A percentile compares a stretch with the other conserved stretches of the same genome.
Evolutionary conservation across 2,329 filamentous ascomycete genomes (phyloP).

Genomic region (Epicoccum nigrum): DNA sequence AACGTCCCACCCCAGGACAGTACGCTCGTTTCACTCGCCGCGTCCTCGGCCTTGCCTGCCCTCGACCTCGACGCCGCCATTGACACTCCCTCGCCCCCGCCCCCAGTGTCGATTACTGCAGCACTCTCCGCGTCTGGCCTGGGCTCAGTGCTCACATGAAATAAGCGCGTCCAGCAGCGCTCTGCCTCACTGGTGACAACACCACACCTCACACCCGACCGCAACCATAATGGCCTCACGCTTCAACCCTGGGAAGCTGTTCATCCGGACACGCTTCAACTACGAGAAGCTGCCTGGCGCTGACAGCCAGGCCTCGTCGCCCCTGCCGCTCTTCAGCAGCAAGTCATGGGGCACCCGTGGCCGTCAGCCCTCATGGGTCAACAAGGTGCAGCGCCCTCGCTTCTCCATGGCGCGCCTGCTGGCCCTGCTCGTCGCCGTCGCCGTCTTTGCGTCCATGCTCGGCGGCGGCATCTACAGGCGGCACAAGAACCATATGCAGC

Average conservation of each 20-base stretch:
- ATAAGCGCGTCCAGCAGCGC: slow-evolving; percentile 30
- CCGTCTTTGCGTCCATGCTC: slow-evolving; percentile 51
- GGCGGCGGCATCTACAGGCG: slow-evolving; percentile 51
- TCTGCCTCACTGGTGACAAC: slow-evolving; percentile 7
- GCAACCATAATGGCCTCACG: slow-evolving; percentile 43
- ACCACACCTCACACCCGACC: slow-evolving; percentile 6
- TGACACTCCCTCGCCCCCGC: slow-evolving; percentile 14
- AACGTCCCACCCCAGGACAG: slow-evolving; percentile 26
- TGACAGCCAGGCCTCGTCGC: slow-evolving; percentile 50
- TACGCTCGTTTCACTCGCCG: slow-evolving; percentile 38
- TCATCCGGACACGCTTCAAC: slow-evolving; percentile 51
- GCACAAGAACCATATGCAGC: slow-evolving; percentile 42
- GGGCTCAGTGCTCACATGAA: slow-evolving; percentile 33
- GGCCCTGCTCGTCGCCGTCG: slow-evolving; percentile 48
- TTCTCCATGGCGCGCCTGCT: slow-evolving; percentile 52
- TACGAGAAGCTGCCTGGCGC: slow-evolving; percentile 55
- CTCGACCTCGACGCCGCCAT: slow-evolving; percentile 1
- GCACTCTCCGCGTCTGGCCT: slow-evolving; percentile 11
- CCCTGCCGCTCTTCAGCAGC: slow-evolving; percentile 47
- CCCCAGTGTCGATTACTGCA: not conserved
- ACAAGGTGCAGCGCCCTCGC: slow-evolving; percentile 50
- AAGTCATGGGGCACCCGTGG: slow-evolving; percentile 45
- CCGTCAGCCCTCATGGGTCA: slow-evolving; percentile 45
- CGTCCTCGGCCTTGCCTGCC: not conserved
- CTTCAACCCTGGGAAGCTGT: slow-evolving; percentile 54